phyloP scores from a whole-genome alignment of 2,329 filamentous ascomycete genomes.

The Boeremia lycopersici region DNA sequence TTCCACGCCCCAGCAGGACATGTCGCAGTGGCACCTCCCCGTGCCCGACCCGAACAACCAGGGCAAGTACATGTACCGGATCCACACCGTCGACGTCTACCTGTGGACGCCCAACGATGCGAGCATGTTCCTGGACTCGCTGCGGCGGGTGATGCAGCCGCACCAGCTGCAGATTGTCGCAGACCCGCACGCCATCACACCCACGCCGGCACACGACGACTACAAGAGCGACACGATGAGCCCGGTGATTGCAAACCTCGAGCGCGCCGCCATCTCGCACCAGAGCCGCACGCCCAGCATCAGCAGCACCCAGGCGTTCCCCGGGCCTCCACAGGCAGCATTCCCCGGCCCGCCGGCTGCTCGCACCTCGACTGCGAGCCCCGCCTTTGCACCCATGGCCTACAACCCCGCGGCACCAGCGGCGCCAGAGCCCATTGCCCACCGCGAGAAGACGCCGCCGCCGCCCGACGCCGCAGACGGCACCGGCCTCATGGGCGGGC shows the following conservation, averaged over 20 bases:
- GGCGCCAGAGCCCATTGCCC: conserved; percentile 72
- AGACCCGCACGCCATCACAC: conserved; percentile 48
- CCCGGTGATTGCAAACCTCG: conserved; percentile 74
- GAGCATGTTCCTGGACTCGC: conserved; percentile 70
- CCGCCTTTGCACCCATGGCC: conserved; percentile 67
- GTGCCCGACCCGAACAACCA: conserved; percentile 74
- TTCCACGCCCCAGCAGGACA: conserved; percentile 55
- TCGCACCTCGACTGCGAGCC: conserved; percentile 36
- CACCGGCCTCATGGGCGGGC: conserved; percentile 50
- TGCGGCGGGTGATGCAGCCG: conserved; percentile 71
- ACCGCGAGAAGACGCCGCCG: conserved; percentile 80
- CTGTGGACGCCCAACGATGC: conserved; percentile 79
- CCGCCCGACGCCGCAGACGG: conserved; percentile 67
- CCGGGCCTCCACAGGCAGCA: conserved; percentile 45
- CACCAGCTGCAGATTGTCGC: conserved; percentile 46
- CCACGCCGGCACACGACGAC: conserved; percentile 45
- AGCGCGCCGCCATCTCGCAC: conserved; percentile 70
- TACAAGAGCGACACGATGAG: conserved; percentile 62
- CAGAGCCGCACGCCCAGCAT: conserved; percentile 47
- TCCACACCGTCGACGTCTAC: conserved; percentile 78
- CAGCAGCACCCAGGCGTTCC: conserved; percentile 47
- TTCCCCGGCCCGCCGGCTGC: conserved; percentile 44
- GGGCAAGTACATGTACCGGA: conserved; percentile 78
- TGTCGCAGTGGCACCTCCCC: conserved; percentile 73
- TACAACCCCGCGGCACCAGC: conserved; percentile 82